Conservation (phyloP, 768 basidiomycete genomes). For the Rhodosporidiobolus sp. region DNA sequence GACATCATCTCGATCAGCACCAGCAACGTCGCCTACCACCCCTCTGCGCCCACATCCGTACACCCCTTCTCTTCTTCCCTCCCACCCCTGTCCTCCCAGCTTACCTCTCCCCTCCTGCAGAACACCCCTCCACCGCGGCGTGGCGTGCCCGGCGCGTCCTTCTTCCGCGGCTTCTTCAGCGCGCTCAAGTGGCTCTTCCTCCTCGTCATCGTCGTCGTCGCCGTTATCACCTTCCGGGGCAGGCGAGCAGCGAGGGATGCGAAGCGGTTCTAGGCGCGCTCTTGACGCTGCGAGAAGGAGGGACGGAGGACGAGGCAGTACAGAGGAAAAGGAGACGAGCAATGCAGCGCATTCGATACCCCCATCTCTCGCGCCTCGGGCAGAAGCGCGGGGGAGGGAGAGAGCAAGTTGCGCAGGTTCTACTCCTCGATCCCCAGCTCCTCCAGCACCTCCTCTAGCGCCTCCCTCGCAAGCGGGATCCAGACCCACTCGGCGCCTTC, state of each 20-base stretch:
- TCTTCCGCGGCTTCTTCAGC: conserved; percentile 36
- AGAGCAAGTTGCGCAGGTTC: neutral
- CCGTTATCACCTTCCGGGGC: conserved; percentile 35
- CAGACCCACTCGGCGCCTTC: conserved; percentile 63
- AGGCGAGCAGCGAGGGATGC: conserved; percentile 28
- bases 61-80: neutral
- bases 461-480: conserved; percentile 81
- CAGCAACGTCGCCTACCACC: conserved; percentile 43
- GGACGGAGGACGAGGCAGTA: too few species aligned
- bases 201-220: conserved; percentile 36
- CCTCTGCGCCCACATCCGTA: conserved; percentile 4
- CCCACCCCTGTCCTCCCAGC: neutral
- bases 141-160: conserved; percentile 25
- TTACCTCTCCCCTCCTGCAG: neutral
- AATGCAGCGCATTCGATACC: conserved; percentile 4
- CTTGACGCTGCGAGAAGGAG: too few species aligned
- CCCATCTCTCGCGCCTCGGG: neutral
- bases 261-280: conserved; percentile 39
- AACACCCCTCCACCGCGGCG: conserved; percentile 18
- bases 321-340: neutral
- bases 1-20: conserved; percentile 45
- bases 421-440: conserved; percentile 39
- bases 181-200: conserved; percentile 44
- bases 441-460: conserved; percentile 54
- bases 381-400: neutral